Evolutionary conservation across 805 yeast genomes (phyloP), one percentile per base, ranked within the genome.

Genomic region (Candida oleophila): DNA sequence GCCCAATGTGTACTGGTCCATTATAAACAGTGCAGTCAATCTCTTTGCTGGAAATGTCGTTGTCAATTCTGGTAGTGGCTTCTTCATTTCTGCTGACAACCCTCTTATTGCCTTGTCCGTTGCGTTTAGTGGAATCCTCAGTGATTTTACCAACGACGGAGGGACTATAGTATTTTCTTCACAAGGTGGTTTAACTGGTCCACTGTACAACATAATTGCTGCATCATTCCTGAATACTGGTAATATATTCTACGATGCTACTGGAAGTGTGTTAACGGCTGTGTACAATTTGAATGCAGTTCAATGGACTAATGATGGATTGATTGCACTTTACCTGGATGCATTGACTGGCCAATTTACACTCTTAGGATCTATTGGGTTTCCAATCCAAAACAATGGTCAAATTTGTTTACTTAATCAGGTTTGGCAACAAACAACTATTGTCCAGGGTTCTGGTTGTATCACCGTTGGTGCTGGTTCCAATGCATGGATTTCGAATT

Each of bases 391-490:
- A 32, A 62, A 62, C 41, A 25, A 51, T 35, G 67, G 67, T 43
- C 52, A 52, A 21, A 58, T 62, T 42, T 64, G 69, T 53, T 55
- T 65, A 38, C 30, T 48, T 42, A 62, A 59, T 37, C 49, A 54
- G 25, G 42, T 42, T 2, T 65, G 57, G 47, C 41, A 43, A n/a
- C 69, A 64, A 50, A 47, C 55, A 1, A 53, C 61, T 14, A 38
- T 37, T 19, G 52, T 65, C 35, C 8, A 20, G 2, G 69, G 69
- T 21, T 21, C 49, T n/a, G 71, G 71, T 25, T 65, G 71, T 55
- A 50, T 62, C 18, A 49, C 42, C 41, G 54, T 55, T 18, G 60
- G 56, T n/a, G 15, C 3, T 3, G 38, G 45, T 16, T 47, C 56
- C 30, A 45, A 19, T 25, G 25, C 53, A 2, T 52, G 48, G 47